Evolutionary conservation across 2,329 filamentous ascomycete genomes (phyloP).

Genomic region (Zymoseptoria ardabiliae): DNA sequence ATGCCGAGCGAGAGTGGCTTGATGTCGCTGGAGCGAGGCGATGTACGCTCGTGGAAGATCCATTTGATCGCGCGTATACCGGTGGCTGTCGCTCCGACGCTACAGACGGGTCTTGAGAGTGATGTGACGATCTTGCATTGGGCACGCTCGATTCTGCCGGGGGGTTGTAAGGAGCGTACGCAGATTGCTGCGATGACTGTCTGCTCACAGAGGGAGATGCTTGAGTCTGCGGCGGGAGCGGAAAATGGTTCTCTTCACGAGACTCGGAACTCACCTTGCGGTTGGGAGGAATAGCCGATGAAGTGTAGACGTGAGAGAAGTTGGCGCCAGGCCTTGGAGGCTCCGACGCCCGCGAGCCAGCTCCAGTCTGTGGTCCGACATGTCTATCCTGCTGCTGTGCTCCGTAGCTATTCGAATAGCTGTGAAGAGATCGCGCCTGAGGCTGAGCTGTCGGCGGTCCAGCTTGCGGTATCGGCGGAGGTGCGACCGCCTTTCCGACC

Average conservation of each 20-base stretch:
- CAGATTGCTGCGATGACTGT: background rate
- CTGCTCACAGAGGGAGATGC: background rate
- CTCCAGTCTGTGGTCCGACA: background rate
- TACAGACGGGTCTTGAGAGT: constrained; percentile 1
- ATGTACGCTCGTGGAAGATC: constrained; percentile 13
- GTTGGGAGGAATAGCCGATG: background rate
- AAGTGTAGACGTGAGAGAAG: background rate
- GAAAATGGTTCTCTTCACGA: background rate
- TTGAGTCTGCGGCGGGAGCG: background rate
- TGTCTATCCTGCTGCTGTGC: background rate
- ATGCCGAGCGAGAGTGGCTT: constrained; percentile 6
- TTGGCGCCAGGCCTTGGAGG: background rate
- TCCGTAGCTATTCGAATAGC: background rate
- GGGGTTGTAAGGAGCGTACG: background rate
- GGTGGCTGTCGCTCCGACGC: constrained; percentile 2
- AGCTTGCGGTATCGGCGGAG: background rate
- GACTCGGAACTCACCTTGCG: background rate
- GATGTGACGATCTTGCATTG: constrained; percentile 4
- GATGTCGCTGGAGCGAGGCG: constrained; percentile 6
- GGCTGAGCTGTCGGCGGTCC: background rate
- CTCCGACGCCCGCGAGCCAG: background rate
- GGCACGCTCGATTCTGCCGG: background rate
- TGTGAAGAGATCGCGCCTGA: background rate
- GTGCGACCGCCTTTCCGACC: background rate
- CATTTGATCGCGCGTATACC: constrained; percentile 12